A percentile compares a stretch with the other conserved stretches of the same genome.
phyloP scores from a whole-genome alignment of 2,329 filamentous ascomycete species.

The Diplodia mutila region DNA sequence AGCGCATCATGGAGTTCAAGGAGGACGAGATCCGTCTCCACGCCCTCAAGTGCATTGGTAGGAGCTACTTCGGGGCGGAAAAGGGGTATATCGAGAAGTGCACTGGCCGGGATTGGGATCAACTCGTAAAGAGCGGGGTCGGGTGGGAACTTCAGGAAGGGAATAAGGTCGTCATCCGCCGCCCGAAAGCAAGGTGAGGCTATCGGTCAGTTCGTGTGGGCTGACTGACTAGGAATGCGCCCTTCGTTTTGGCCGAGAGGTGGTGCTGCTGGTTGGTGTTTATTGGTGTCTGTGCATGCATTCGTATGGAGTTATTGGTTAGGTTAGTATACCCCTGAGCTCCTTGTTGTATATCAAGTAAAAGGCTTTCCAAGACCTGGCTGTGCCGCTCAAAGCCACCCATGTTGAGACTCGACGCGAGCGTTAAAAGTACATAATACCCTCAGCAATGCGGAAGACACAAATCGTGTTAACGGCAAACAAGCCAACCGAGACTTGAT shows the following conservation, averaged over 20 bases:
- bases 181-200: constrained; percentile 50
- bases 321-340: constrained; percentile 16
- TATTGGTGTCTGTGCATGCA: constrained; percentile 13
- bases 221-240: neutral
- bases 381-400: too few relatives aligned
- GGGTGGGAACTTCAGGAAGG: constrained; percentile 79
- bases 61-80: constrained; percentile 77
- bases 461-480: too few relatives aligned
- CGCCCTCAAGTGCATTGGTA: constrained; percentile 83
- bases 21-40: constrained; percentile 74
- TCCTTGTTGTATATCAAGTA: neutral
- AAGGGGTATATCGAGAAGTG: constrained; percentile 69
- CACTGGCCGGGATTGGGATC: constrained; percentile 71
- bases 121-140: constrained; percentile 71
- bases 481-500: neutral
- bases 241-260: neutral
- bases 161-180: constrained; percentile 75
- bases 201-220: neutral
- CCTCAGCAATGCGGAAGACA: neutral
- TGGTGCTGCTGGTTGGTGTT: neutral
- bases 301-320: constrained; percentile 12
- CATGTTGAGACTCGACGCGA: too few relatives aligned
- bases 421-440: too few relatives aligned
- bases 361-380: neutral
- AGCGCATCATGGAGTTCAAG: constrained; percentile 79